phyloP scores from a whole-genome alignment of 164 flowering plant species.

The Annona cherimola region DNA sequence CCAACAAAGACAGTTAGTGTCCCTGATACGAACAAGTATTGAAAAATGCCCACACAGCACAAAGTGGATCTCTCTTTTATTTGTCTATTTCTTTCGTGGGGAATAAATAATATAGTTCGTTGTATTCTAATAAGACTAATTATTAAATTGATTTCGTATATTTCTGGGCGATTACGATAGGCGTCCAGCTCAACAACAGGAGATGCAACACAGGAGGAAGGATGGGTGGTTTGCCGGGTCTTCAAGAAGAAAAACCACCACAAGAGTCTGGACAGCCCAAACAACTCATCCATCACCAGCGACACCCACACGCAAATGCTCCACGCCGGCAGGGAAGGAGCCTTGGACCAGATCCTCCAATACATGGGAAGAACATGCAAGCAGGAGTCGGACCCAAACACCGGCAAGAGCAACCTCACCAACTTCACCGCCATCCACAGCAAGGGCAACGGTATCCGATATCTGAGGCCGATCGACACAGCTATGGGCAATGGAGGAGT shows the following conservation, averaged over 20 bases:
- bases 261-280: slow-evolving; percentile 43
- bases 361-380: slow-evolving; percentile 35
- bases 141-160: no score
- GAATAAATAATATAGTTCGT: no score
- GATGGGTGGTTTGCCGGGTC: slow-evolving; percentile 90
- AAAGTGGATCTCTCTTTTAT: neutral
- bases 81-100: neutral
- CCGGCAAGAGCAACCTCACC: slow-evolving; percentile 29
- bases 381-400: slow-evolving; percentile 31
- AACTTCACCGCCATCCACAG: slow-evolving; percentile 11
- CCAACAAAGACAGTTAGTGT: neutral
- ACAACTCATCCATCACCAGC: slow-evolving; percentile 21
- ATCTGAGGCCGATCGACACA: slow-evolving; percentile 5
- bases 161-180: neutral
- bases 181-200: slow-evolving; percentile 18
- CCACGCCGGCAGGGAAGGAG: slow-evolving; percentile 33
- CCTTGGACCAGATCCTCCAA: slow-evolving; percentile 62
- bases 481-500: neutral
- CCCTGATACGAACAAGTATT: neutral
- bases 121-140: no score
- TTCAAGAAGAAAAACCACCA: slow-evolving; percentile 78
- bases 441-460: neutral
- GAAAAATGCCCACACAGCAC: neutral
- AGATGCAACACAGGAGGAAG: slow-evolving; percentile 63
- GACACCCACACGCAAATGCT: slow-evolving; percentile 27